These are phyloP conservation scores for Epichloe gansuensis DNA, from an alignment of 2,329 filamentous ascomycete genomes.

Conservation along the genomic window DNA sequence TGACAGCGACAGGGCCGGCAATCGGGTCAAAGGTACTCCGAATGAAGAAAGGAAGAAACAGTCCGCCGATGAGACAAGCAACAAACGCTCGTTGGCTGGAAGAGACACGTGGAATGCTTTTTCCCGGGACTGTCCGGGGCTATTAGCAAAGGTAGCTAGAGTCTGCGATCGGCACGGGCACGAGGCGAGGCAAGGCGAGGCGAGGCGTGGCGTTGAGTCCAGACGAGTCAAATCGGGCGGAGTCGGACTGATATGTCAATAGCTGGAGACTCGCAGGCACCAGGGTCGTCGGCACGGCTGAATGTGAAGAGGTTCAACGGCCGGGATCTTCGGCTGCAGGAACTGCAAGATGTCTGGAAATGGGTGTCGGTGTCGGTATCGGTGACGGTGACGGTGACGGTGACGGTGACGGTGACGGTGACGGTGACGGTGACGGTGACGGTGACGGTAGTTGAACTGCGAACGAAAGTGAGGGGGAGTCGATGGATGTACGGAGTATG, in stretches of 20 bases:
- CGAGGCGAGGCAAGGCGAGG: no score
- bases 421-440: no score
- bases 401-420: no score
- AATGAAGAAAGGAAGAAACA: no score
- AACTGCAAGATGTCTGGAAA: neutral
- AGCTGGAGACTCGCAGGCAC: neutral
- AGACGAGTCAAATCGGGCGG: neutral
- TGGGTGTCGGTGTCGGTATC: neutral
- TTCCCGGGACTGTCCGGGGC: neutral
- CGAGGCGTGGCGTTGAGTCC: neutral
- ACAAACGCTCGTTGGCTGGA: no score
- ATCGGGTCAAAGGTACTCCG: no score
- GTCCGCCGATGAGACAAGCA: no score
- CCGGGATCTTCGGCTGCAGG: neutral
- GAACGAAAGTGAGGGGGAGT: neutral
- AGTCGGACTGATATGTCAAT: neutral
- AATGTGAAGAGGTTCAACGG: neutral
- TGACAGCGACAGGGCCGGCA: no score
- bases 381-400: no score
- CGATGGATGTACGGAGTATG: neutral
- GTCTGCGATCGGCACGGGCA: no score
- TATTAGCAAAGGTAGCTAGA: neutral
- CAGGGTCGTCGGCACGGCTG: neutral
- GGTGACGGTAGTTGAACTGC: neutral
- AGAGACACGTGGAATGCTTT: neutral